Base-by-base conservation (phyloP, 495 filamentous ascomycete species). In the Darksidea phi region DNA sequence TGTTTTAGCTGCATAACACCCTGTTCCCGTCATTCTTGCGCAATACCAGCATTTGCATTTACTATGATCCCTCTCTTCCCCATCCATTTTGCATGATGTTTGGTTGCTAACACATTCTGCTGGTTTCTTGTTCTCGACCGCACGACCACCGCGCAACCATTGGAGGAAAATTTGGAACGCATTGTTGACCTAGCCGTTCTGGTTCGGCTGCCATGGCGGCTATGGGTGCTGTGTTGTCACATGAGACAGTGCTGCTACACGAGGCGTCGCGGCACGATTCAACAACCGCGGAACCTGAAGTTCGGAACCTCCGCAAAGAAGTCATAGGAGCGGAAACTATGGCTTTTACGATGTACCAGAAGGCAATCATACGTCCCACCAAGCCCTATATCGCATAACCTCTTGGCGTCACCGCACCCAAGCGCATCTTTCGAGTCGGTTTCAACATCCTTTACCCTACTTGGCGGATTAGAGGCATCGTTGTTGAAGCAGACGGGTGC, bases 1-100 rank as follows among this genome's bases (percentile, higher is more conserved):
- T 61, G 49, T 55, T 62, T n/a, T 62, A 52, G 63, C 32, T 56
- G 64, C 64, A 67, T 67, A 42, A 59, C 50, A 67, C 54, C 64
- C 46, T 56, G 25, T 48, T n/a, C 34, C 58, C n/a, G 10, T 15
- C 54, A 28, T 28, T 54, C 50, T 37, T 61, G 15, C 38, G 6
- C 57, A 60, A 60, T 60, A 60, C 32, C 55, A 58, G 28, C 41
- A 43, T 42, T 47, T 47, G 37, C 48, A 42, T 59, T 28, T 18
- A 26, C 7, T 21, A 15, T 6, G 54, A 21, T 43, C 54, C 43
- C 12, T 36, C 13, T 13, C 12, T 26, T 56, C 46, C 38, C 17
- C 41, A 38, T 21, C 25, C n/a, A n/a, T 5, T 46, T 56, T 45
- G 64, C 54, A 63, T 63, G 48, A 60, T 51, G 55, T 63, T 63